Conservation (phyloP, 495 filamentous ascomycete species). For the Lepraria neglecta region DNA sequence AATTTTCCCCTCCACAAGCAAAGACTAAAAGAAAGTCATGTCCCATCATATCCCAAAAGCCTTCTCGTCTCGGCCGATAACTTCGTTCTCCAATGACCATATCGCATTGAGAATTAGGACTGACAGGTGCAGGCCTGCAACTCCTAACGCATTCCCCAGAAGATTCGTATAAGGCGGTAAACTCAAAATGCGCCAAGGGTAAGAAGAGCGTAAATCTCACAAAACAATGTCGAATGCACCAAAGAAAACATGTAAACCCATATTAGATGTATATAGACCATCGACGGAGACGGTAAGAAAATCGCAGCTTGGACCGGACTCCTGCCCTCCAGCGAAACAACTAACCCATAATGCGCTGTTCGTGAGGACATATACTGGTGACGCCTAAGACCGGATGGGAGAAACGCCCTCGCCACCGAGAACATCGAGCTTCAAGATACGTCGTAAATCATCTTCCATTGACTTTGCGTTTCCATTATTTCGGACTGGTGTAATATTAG, state of each 20-base stretch:
- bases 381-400: constrained; percentile 26
- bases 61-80: neutral
- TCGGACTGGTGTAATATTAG: constrained; percentile 2
- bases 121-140: neutral
- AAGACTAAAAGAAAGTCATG: neutral
- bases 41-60: neutral
- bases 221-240: neutral
- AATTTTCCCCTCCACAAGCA: neutral
- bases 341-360: no score
- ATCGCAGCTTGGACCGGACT: neutral
- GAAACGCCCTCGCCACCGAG: constrained; percentile 23
- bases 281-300: neutral
- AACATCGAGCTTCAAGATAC: constrained; percentile 47
- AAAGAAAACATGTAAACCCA: no score
- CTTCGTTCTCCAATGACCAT: neutral
- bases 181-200: neutral
- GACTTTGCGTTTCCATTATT: constrained; percentile 30
- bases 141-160: neutral
- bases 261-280: no score
- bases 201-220: neutral
- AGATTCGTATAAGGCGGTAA: neutral
- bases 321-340: neutral
- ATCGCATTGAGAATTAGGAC: neutral
- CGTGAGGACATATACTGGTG: neutral
- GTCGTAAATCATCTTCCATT: constrained; percentile 51